Percentiles rank a stretch among this genome's conserved stretches.
Evolutionary conservation across 306 rosid species (phyloP).

Genomic region (Cicer judaicum): DNA sequence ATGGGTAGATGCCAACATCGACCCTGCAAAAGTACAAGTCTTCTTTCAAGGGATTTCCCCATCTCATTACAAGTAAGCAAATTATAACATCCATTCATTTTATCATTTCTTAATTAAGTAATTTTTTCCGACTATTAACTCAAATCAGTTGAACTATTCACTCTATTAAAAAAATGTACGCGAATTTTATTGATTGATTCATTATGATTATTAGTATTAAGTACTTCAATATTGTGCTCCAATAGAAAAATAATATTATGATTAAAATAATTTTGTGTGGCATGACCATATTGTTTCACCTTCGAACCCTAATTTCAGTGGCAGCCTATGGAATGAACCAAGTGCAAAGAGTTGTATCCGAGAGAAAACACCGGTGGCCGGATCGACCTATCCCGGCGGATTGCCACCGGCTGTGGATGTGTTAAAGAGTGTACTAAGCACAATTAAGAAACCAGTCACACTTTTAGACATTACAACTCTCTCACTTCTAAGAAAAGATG

Average conservation of each 20-base stretch:
- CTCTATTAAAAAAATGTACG: too few species aligned
- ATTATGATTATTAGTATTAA: background rate
- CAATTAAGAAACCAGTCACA: conserved; percentile 63
- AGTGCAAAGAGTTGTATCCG: conserved; percentile 63
- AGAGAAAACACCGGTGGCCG: conserved; percentile 61
- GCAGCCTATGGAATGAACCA: conserved; percentile 78
- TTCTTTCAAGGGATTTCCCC: conserved; percentile 98
- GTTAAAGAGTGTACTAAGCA: conserved; percentile 62
- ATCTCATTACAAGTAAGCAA: conserved; percentile 87
- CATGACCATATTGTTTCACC: conserved; percentile 23
- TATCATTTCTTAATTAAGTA: background rate
- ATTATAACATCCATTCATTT: background rate
- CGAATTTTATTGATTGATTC: too few species aligned
- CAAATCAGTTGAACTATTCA: too few species aligned
- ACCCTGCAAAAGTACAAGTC: conserved; percentile 60
- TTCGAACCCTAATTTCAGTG: conserved; percentile 52
- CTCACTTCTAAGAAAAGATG: conserved; percentile 83
- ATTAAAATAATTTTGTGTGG: background rate
- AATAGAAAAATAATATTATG: background rate
- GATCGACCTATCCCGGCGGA: conserved; percentile 74
- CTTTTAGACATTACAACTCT: conserved; percentile 77
- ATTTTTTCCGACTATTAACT: too few species aligned
- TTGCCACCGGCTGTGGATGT: conserved; percentile 68
- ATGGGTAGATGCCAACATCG: conserved; percentile 74
- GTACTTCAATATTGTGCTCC: background rate